These are phyloP conservation scores for Cladophialophora chaetospira DNA, from an alignment of 2,329 filamentous ascomycete genomes.

Conservation along the genomic window DNA sequence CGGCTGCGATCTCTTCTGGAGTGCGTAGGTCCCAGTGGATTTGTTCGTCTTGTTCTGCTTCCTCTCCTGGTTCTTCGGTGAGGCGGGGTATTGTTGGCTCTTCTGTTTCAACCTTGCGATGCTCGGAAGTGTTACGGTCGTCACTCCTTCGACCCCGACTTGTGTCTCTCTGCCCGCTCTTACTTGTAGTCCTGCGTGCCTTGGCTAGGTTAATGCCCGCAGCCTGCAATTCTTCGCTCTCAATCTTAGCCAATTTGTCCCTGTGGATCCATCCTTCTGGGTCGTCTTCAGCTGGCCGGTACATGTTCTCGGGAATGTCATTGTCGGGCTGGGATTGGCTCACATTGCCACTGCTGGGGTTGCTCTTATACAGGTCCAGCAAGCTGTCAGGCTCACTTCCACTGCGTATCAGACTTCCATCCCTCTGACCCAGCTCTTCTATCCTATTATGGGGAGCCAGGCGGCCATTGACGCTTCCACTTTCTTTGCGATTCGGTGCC, in stretches of 20 bases:
- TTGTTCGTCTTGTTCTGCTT: slow-evolving; percentile 49
- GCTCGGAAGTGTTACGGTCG: slow-evolving; percentile 34
- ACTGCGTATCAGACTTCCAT: slow-evolving; percentile 38
- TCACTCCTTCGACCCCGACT: slow-evolving; percentile 42
- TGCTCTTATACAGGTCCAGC: slow-evolving; percentile 40
- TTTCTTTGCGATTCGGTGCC: slow-evolving; percentile 30
- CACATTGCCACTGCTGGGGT: slow-evolving; percentile 30
- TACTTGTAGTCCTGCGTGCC: slow-evolving; percentile 41
- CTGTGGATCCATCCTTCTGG: slow-evolving; percentile 53
- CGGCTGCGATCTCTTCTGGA: slow-evolving; percentile 73
- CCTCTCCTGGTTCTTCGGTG: slow-evolving; percentile 41
- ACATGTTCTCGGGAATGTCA: slow-evolving; percentile 35
- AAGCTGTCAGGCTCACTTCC: slow-evolving; percentile 44
- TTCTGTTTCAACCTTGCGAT: slow-evolving; percentile 40
- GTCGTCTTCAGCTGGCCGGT: slow-evolving; percentile 36
- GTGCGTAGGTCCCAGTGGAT: slow-evolving; percentile 71
- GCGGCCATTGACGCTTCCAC: slow-evolving; percentile 18
- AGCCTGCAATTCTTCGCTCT: slow-evolving; percentile 54
- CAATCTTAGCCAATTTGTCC: slow-evolving; percentile 53
- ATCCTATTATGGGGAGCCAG: slow-evolving; percentile 27
- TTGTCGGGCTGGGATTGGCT: slow-evolving; percentile 28
- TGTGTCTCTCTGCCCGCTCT: slow-evolving; percentile 40
- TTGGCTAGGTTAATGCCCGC: slow-evolving; percentile 47
- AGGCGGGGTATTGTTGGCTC: slow-evolving; percentile 37
- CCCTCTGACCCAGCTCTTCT: slow-evolving; percentile 37